Base-by-base conservation (phyloP, 768 basidiomycete genomes). In the Hemileccinum rubropunctum region DNA sequence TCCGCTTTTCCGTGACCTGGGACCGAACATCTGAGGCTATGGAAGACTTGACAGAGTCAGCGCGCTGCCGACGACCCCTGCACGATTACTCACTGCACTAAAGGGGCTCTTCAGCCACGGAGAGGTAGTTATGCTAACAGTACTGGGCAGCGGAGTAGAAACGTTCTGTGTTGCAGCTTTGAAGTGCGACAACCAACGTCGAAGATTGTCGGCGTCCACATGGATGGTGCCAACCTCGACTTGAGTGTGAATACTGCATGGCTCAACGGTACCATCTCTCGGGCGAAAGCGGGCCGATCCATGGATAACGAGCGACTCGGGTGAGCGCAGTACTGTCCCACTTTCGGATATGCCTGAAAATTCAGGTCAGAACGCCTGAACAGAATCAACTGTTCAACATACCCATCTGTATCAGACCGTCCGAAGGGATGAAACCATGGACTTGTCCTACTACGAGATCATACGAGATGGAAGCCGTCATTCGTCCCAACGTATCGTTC, bases 401-500 rank as follows among this genome's bases (percentile, higher is more conserved):
- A 77, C 78, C 70, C 50, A 61, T 48, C 11, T 54, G 55, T 32
- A 39, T 13, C 17, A 50, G 36, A 45, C 47, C 42, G 41, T 53
- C 56, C 23, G 47, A 67, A 47, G 71, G 70, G 15, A 71, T 56
- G 21, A 66, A 73, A 11, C 79, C 80, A 35, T 71, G 65, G 28
- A 86, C 65, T 42, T 77, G 73, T 37, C 68, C 69, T 38, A 82
- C 61, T 35, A 69, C 75, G 36, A 88, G 62, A 42, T 74, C 69
- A 43, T 88, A 65, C 4, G 74, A 73, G 2, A 78, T 76, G 12
- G 75, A 74, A 17, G 83, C 87, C 45, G 76, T 78, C 42, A 81
- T 83, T 35, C 73, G 76, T 12, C 83, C 86, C 73, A 85, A 77
- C 21, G 86, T 86, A 45, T 80, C 74, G 53, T 86, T 83, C 73